phyloP scores from a whole-genome alignment of 352 stramenopile species.

The Thalassiosira hispida region DNA sequence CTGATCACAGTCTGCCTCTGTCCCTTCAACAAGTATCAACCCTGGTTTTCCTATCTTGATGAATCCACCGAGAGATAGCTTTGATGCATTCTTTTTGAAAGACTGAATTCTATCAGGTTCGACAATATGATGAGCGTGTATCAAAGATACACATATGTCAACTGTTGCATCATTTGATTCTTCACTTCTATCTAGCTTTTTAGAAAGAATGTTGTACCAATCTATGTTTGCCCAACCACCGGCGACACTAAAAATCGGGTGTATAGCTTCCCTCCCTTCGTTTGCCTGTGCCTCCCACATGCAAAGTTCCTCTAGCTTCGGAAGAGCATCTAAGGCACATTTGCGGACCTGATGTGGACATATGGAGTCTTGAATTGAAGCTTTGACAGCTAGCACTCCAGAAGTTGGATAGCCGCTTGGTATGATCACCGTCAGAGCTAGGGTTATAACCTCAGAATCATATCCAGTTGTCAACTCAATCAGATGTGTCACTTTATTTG shows the following conservation, averaged over 20 bases:
- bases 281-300: slow-evolving; percentile 37
- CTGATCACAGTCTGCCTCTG: slow-evolving; percentile 33
- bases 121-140: slow-evolving; percentile 47
- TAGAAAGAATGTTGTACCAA: slow-evolving; percentile 30
- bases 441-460: slow-evolving; percentile 18
- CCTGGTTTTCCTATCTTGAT: slow-evolving; percentile 38
- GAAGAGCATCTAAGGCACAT: slow-evolving; percentile 35
- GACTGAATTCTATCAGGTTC: slow-evolving; percentile 32
- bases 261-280: slow-evolving; percentile 30
- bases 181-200: slow-evolving; percentile 10
- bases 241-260: slow-evolving; percentile 34
- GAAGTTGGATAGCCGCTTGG: slow-evolving; percentile 27
- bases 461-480: slow-evolving; percentile 27
- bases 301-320: slow-evolving; percentile 30
- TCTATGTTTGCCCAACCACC: slow-evolving; percentile 28
- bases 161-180: not conserved
- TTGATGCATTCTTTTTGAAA: slow-evolving; percentile 42
- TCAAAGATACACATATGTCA: slow-evolving; percentile 29
- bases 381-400: slow-evolving; percentile 13
- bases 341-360: slow-evolving; percentile 28
- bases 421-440: slow-evolving; percentile 24
- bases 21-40: slow-evolving; percentile 40
- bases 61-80: slow-evolving; percentile 36
- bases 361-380: slow-evolving; percentile 7
- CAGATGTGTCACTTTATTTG: slow-evolving; percentile 28